Base-by-base conservation (phyloP, 495 filamentous ascomycete species). In the Apiosordaria backusii region DNA sequence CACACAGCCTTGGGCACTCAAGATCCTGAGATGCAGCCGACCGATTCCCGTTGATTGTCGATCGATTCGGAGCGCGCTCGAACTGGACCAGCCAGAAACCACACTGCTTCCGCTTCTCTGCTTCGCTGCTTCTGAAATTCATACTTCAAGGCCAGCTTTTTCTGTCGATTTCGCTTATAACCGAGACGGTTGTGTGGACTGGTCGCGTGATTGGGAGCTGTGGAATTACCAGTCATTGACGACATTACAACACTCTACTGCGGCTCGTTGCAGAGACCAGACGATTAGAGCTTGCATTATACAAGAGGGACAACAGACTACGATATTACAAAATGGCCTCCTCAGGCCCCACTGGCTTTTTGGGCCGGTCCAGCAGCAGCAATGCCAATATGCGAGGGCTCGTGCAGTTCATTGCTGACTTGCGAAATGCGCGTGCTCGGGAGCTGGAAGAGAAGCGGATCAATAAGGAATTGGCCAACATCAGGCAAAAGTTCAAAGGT, bases 381-480 rank as follows among this genome's bases (percentile, higher is more conserved):
- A 84, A 82, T 64, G 87, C 89, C 57, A 92, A 91, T 63, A 93
- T 93, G 90, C 88, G 81, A 67, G 83, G 95, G 18, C 83, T 99
- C 66, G 95, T 98, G 26, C 94, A 97, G 78, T 99, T 99, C 83
- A 98, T 99, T 73, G 96, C 96, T 64, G 96, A 99, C 77, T 78
- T 99, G 68, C 85, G 96, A 69, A 98, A 98, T 77, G 96, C 96
- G 27, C 83, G 96, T 73, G 96, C 96, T 22, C 86, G 96, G 52
- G 96, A 99, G 75, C 79, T 99, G 66, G 96, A 99, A 76, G 96
- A 99, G 81, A 99, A 99, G 81, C 84, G 96, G 70, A 97, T 99
- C 76, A 99, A 99, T 77, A 99, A 99, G 79, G 96, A 99, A 81
- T 82, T 98, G 74, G 96, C 96, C 73, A 99, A 99, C 72, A 98